These are phyloP conservation scores for Talaromyces wortmannii DNA, from an alignment of 495 filamentous ascomycete genomes.

Conservation along the genomic window DNA sequence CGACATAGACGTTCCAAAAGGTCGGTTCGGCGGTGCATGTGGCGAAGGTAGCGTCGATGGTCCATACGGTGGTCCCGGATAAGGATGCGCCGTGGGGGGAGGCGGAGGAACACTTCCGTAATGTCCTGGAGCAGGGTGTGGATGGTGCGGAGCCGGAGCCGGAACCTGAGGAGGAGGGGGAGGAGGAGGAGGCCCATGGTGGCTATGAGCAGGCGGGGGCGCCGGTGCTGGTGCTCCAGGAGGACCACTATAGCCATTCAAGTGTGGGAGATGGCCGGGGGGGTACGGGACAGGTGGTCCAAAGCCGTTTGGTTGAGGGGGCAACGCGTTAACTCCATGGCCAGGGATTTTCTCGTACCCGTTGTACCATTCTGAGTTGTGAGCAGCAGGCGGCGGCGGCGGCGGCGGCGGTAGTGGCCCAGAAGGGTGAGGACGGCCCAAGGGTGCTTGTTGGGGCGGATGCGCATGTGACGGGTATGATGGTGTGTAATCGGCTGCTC, in stretches of 20 bases:
- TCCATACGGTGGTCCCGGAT: slow-evolving; percentile 31
- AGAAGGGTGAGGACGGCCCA: slow-evolving; percentile 23
- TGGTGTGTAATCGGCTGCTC: slow-evolving; percentile 22
- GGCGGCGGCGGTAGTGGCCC: background rate
- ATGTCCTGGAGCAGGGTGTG: slow-evolving; percentile 14
- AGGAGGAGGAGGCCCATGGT: slow-evolving; percentile 20
- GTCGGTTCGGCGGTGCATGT: slow-evolving; percentile 26
- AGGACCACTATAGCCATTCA: slow-evolving; percentile 17
- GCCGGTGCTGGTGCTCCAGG: background rate
- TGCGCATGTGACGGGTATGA: slow-evolving; percentile 25
- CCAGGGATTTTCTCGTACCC: slow-evolving; percentile 30
- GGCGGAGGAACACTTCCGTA: slow-evolving; percentile 22
- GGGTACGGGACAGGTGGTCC: slow-evolving; percentile 13
- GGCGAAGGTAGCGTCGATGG: slow-evolving; percentile 31
- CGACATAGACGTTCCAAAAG: slow-evolving; percentile 40
- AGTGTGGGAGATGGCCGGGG: slow-evolving; percentile 13
- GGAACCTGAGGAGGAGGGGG: slow-evolving; percentile 15
- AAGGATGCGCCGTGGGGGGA: slow-evolving; percentile 31
- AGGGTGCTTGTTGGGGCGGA: slow-evolving; percentile 17
- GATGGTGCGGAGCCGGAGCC: slow-evolving; percentile 21
- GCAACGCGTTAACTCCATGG: slow-evolving; percentile 24
- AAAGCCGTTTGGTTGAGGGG: slow-evolving; percentile 15
- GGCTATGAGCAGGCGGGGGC: slow-evolving; percentile 1
- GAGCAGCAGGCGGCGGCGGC: slow-evolving; percentile 14
- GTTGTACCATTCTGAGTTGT: slow-evolving; percentile 17